phyloP scores from a whole-genome alignment of 2,329 filamentous ascomycete genomes.

The Colletotrichum trifolii region DNA sequence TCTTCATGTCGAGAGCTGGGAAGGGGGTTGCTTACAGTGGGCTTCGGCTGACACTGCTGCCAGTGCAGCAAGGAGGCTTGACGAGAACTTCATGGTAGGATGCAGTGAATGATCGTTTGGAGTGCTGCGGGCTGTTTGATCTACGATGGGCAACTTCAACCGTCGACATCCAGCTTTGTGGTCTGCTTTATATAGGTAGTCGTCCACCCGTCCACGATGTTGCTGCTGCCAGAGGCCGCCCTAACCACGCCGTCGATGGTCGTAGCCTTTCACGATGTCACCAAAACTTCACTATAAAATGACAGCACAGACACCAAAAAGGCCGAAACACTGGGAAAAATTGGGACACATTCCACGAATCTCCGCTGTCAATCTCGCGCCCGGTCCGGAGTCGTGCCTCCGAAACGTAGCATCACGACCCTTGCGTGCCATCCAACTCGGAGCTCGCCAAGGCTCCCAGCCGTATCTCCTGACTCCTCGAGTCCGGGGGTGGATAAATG shows the following conservation, averaged over 20 bases:
- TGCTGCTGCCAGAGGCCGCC: too few relatives aligned
- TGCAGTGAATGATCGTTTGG: too few relatives aligned
- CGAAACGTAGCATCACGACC: slow-evolving; percentile 3
- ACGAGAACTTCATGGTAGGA: slow-evolving; percentile 21
- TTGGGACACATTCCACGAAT: slow-evolving; percentile 20
- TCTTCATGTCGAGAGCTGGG: too few relatives aligned
- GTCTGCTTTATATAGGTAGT: too few relatives aligned
- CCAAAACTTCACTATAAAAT: background rate
- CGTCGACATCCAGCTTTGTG: background rate
- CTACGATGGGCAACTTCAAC: background rate
- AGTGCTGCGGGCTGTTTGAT: rapidly evolving
- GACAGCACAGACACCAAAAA: background rate
- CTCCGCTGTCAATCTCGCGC: slow-evolving; percentile 1
- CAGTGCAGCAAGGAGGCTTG: background rate
- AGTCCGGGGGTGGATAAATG: background rate
- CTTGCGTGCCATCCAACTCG: background rate
- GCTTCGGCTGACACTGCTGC: slow-evolving; percentile 17
- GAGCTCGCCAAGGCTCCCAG: background rate
- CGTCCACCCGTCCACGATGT: too few relatives aligned
- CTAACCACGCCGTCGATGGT: too few relatives aligned
- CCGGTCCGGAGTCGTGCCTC: slow-evolving; percentile 8
- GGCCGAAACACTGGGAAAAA: background rate
- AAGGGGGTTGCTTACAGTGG: slow-evolving; percentile 10
- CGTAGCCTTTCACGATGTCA: background rate
- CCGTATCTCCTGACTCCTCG: background rate